phyloP scores from a whole-genome alignment of 164 flowering plant species.

The Vitis rotundifolia region DNA sequence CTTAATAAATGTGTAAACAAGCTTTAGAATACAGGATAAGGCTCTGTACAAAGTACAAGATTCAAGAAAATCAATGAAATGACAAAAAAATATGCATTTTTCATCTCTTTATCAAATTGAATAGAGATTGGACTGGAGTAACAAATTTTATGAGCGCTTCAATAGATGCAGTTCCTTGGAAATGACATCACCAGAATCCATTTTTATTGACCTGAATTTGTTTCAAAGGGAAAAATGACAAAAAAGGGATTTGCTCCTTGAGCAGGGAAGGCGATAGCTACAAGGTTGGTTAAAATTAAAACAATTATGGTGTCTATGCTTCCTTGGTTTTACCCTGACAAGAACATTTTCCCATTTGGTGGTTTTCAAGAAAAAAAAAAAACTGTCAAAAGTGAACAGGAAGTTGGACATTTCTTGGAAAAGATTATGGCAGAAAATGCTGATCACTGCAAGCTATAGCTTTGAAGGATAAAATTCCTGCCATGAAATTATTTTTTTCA shows the following conservation, averaged over 20 bases:
- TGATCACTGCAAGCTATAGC: too few species aligned
- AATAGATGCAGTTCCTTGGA: not conserved
- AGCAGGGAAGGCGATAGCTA: not conserved
- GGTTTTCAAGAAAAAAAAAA: not conserved
- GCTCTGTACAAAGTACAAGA: not conserved
- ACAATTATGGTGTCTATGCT: not conserved
- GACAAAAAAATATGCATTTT: not conserved
- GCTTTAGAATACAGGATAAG: not conserved
- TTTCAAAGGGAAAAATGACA: not conserved
- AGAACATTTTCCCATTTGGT: too few species aligned
- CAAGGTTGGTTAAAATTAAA: not conserved
- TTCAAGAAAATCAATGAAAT: not conserved
- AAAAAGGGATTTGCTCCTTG: not conserved
- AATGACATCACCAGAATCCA: not conserved
- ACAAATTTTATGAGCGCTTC: not conserved
- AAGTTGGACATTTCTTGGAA: too few species aligned
- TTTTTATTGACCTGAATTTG: not conserved
- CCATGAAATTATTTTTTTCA: too few species aligned
- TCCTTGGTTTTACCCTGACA: too few species aligned
- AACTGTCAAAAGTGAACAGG: not conserved
- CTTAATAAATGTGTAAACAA: too few species aligned
- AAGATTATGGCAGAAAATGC: too few species aligned
- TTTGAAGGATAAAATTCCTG: too few species aligned
- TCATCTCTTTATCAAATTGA: too few species aligned
- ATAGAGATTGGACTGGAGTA: too few species aligned